Evolutionary conservation across 2,329 filamentous ascomycete genomes (phyloP), one percentile per base, ranked within the genome.

Genomic region (Hypoxylon sp.): DNA sequence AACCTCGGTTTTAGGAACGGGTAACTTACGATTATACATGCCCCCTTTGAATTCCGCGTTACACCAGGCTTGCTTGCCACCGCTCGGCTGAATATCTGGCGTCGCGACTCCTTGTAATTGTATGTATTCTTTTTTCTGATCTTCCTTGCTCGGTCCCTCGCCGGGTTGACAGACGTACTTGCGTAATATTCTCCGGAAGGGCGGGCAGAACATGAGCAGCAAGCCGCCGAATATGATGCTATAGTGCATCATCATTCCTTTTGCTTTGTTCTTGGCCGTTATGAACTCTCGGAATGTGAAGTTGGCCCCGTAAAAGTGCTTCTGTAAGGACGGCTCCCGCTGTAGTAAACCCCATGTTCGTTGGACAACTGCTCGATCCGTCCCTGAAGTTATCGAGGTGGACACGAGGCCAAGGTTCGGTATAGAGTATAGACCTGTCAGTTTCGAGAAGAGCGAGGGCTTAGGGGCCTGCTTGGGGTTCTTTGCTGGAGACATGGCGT

Each of bases 91-190:
- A 56, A 77, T 56, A 68, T 91, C 89, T 0, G 89, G 87, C n/a
- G 79, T 81, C 1, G 85, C 91, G 19, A 91, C 80, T 4, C 84
- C 89, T 11, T 86, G 83, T 72, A 87, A 91, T 73, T 89, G 86
- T 26, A 91, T 76, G 56, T 84, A 81, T 52, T 92, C 86, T 34
- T 84, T 84, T 69, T 80, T 83, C 48, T 83, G 80, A 22, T 81
- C 76, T 71, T 91, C 85, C 26, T 76, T 78, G 17, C 77, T 76
- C 1, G 82, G 79, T 1, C 87, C 87, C 49, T 87, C 75, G 10
- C 87, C 87, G 0, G 87, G 87, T 67, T 84, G 79, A 60, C 76
- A 80, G 4, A 86, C 79, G 39, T 79, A 76, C 37, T 72, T 78
- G 58, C 77, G 80, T 4, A 80, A 68, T 4, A 87, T 59, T 17